These are phyloP conservation scores for Plasmopara muralis DNA, from an alignment of 352 stramenopile genomes.

Conservation along the genomic window DNA sequence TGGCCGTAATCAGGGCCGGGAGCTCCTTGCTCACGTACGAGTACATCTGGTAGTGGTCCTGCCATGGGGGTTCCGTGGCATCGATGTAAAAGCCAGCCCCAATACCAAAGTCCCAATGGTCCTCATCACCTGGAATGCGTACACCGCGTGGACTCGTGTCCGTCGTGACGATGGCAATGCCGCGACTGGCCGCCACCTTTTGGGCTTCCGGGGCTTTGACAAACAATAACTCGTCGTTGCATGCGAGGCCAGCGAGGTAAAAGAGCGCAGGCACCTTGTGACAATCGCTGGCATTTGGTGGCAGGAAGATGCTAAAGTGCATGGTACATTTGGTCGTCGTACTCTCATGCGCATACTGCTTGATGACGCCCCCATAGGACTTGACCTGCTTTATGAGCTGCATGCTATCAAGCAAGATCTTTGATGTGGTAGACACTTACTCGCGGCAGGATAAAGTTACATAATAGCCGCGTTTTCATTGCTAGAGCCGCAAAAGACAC, in stretches of 20 bases:
- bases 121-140: slow-evolving; percentile 89
- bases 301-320: slow-evolving; percentile 89
- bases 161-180: slow-evolving; percentile 92
- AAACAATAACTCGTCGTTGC: slow-evolving; percentile 94
- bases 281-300: slow-evolving; percentile 47
- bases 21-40: slow-evolving; percentile 96
- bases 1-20: slow-evolving; percentile 76
- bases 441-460: too few species aligned
- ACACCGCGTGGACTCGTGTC: slow-evolving; percentile 94
- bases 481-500: too few species aligned
- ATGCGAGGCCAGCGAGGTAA: slow-evolving; percentile 96
- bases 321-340: slow-evolving; percentile 78
- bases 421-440: too few species aligned
- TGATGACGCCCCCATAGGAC: slow-evolving; percentile 72
- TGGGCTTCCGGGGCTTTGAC: slow-evolving; percentile 92
- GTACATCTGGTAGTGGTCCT: slow-evolving; percentile 96
- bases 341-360: slow-evolving; percentile 83
- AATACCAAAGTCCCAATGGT: slow-evolving; percentile 95
- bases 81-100: slow-evolving; percentile 97
- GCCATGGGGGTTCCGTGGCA: slow-evolving; percentile 91
- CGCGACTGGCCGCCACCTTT: slow-evolving; percentile 80
- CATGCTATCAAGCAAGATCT: slow-evolving; percentile 17
- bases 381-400: slow-evolving; percentile 72
- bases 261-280: slow-evolving; percentile 87
- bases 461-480: too few species aligned